Evolutionary conservation across 192 early-diverging fungal genomes (phyloP), one percentile per base, ranked within the genome.

Genomic region (Thamnidium elegans): DNA sequence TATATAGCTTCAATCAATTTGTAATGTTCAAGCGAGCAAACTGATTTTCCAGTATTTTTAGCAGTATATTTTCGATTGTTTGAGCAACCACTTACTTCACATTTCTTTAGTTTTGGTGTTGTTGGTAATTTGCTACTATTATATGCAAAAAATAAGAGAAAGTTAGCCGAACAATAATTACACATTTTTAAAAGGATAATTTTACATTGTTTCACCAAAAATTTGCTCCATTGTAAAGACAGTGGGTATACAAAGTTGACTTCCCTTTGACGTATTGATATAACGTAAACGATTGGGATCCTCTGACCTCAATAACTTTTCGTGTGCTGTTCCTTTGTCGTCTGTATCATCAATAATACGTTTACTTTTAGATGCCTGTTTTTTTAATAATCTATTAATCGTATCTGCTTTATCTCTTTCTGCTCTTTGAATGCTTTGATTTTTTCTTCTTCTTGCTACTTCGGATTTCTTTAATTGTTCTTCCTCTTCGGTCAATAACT

Each of bases 341-440:
- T 73, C 72, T 42, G 67, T 78, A 20, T 76, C 79, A 44, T 81
- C 70, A n/a, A 72, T 73, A 36, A 73, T 72, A 4, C 80, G 67
- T 65, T 83, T 81, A 65, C 77, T 84, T 65, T 90, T 91, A 7
- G 85, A 84, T 8, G 87, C 81, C 71, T 92, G 90, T 65, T 92
- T 92, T 69, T 92, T 92, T 42, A 92, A 76, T 11, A 92, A 72
- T n/a, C 87, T 76, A 67, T 92, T 90, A 58, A 92, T 90, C 1
- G 89, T 92, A 54, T 92, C 90, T 58, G 76, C 78, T 72, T 87
- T 84, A 21, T 87, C 86, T 68, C 89, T 87, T 72, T 92, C 90
- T 13, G 87, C 87, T 32, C 86, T 78, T 69, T 92, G 89, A 50
- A 85, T 78, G 48, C 85, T 90, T 58, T 90, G 90, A 67, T 90